A percentile compares a stretch with the other conserved stretches of the same genome.
phyloP scores from a whole-genome alignment of 2,329 filamentous ascomycete species.

The Didymella sp. region DNA sequence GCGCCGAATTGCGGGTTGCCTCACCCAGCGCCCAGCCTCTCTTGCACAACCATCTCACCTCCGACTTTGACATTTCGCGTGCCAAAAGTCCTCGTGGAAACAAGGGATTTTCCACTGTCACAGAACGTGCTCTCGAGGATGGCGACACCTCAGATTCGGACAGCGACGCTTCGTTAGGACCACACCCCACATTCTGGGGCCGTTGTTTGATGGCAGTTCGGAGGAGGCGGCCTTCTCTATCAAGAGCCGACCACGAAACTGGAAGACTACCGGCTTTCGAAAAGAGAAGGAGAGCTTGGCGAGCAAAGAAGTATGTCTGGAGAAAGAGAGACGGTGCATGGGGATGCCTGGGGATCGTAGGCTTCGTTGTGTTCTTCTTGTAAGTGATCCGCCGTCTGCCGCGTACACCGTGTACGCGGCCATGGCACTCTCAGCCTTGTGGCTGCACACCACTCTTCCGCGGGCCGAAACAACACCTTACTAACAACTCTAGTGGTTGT shows the following conservation, averaged over 20 bases:
- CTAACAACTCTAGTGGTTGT: constrained; percentile 48
- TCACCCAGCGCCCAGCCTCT: constrained; percentile 29
- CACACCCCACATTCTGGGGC: constrained; percentile 30
- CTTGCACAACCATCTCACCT: constrained; percentile 32
- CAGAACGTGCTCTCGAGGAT: constrained; percentile 33
- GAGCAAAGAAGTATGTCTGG: constrained; percentile 21
- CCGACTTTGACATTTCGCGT: constrained; percentile 24
- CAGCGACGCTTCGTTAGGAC: constrained; percentile 23
- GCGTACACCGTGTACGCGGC: constrained; percentile 5
- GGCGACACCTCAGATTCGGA: constrained; percentile 27
- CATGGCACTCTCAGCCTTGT: constrained; percentile 7
- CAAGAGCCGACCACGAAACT: constrained; percentile 20
- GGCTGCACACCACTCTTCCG: neutral
- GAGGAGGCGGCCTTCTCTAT: constrained; percentile 32
- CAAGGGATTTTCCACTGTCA: constrained; percentile 25
- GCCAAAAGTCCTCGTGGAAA: constrained; percentile 18
- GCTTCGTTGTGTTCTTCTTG: constrained; percentile 42
- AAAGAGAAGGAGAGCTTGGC: constrained; percentile 23
- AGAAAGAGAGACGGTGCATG: constrained; percentile 30
- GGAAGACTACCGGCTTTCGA: constrained; percentile 26
- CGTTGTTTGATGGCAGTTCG: constrained; percentile 41
- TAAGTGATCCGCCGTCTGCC: constrained; percentile 33
- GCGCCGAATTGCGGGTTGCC: constrained; percentile 18
- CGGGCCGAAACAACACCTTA: constrained; percentile 4
- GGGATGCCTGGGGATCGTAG: constrained; percentile 28